Percentiles rank a stretch among this genome's conserved stretches.
These are phyloP conservation scores for Nicotiana undulata DNA, from an alignment of 257 asterid genomes.

Conservation along the genomic window DNA sequence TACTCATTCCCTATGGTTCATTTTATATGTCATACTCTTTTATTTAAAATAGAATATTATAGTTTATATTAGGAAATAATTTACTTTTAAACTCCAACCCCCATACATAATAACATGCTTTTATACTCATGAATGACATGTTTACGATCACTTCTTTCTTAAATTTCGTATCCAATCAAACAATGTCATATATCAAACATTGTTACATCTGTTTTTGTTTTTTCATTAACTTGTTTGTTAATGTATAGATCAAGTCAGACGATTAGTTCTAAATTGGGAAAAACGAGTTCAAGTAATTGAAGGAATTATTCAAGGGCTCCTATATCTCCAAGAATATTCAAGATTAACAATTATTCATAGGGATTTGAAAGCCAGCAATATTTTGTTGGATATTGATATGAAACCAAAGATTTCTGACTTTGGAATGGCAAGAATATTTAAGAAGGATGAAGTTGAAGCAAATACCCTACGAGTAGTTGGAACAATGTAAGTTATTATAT, in stretches of 20 bases:
- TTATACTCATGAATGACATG: no score
- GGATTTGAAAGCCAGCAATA: slow-evolving; percentile 27
- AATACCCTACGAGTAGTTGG: slow-evolving; percentile 23
- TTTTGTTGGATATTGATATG: slow-evolving; percentile 15
- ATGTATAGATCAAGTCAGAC: slow-evolving; percentile 16
- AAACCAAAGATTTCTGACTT: slow-evolving; percentile 29
- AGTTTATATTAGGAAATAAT: no score
- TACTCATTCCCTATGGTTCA: no score
- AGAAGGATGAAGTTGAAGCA: slow-evolving; percentile 21
- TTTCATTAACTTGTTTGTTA: not conserved
- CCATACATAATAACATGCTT: no score
- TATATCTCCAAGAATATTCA: slow-evolving; percentile 34
- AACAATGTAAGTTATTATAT: slow-evolving; percentile 18
- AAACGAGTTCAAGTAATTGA: slow-evolving; percentile 27
- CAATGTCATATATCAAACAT: no score
- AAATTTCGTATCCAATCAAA: no score
- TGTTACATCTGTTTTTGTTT: no score
- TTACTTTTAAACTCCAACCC: no score
- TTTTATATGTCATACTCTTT: no score
- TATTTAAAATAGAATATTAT: no score
- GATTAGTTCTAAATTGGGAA: slow-evolving; percentile 19
- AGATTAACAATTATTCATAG: slow-evolving; percentile 26
- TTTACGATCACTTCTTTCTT: no score
- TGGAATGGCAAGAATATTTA: slow-evolving; percentile 26
- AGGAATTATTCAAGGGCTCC: slow-evolving; percentile 31